Percentiles rank a stretch among this genome's conserved stretches.
Evolutionary conservation across 768 basidiomycete species (phyloP).

Genomic region (Rhodotorula diobovata): DNA sequence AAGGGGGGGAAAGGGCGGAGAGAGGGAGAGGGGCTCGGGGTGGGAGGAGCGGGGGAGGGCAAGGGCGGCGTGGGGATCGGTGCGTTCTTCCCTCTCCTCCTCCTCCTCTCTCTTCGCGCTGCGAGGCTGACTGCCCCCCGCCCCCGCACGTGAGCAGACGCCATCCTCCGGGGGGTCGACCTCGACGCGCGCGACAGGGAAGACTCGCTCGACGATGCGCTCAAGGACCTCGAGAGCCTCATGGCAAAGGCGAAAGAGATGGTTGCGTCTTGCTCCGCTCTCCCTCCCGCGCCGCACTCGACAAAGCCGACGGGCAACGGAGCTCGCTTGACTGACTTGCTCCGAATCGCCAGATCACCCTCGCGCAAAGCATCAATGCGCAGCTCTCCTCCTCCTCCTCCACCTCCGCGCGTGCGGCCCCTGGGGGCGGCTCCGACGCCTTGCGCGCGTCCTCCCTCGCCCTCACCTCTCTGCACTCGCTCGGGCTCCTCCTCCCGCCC

Average conservation of each 20-base stretch:
- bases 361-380: conserved; percentile 82
- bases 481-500: conserved; percentile 7
- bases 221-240: conserved; percentile 81
- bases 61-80: background rate
- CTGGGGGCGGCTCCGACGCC: background rate
- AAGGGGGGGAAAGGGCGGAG: background rate
- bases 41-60: background rate
- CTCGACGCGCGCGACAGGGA: conserved; percentile 61
- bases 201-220: conserved; percentile 65
- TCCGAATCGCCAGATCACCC: conserved; percentile 51
- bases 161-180: conserved; percentile 73
- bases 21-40: too few species aligned
- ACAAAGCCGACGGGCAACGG: too few species aligned
- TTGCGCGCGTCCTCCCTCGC: conserved; percentile 8
- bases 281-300: too few species aligned
- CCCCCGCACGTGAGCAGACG: conserved; percentile 62
- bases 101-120: background rate
- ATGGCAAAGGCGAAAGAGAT: conserved; percentile 90
- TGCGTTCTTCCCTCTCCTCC: background rate
- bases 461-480: background rate
- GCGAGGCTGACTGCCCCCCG: background rate
- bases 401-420: background rate
- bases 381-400: conserved; percentile 57
- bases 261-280: conserved; percentile 48
- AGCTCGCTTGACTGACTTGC: too few species aligned